Conservation (phyloP, 306 rosid genomes). For the Glycine tomentella region DNA sequence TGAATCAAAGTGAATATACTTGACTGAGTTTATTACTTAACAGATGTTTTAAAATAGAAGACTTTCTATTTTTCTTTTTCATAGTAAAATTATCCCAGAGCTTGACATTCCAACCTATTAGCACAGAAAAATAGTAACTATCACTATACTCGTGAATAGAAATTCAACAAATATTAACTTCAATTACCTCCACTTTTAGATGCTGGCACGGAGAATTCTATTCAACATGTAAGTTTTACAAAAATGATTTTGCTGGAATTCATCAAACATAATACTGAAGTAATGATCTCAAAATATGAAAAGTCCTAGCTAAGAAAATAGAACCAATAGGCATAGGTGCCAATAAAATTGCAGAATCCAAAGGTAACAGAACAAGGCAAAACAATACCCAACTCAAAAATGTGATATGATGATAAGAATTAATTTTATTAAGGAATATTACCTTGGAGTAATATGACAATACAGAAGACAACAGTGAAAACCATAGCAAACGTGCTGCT, state of each 20-base stretch:
- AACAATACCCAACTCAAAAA: constrained; percentile 30
- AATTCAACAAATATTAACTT: constrained; percentile 11
- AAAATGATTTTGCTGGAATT: not conserved
- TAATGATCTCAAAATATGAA: constrained; percentile 15
- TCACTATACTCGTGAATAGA: not conserved
- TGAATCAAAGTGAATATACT: not conserved
- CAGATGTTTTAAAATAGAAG: constrained; percentile 11
- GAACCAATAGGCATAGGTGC: not conserved
- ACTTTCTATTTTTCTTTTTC: not conserved
- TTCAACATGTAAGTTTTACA: not conserved
- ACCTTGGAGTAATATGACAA: constrained; percentile 87
- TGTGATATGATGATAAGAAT: constrained; percentile 15
- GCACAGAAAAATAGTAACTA: constrained; percentile 22
- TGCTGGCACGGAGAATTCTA: not conserved
- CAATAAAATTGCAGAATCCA: constrained; percentile 14
- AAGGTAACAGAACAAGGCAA: constrained; percentile 19
- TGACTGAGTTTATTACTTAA: constrained; percentile 12
- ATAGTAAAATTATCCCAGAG: not conserved
- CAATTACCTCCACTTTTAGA: constrained; percentile 1
- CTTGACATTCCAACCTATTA: constrained; percentile 14
- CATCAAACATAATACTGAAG: constrained; percentile 10
- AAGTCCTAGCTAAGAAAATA: constrained; percentile 34
- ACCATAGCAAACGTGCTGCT: constrained; percentile 72
- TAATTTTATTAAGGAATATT: constrained; percentile 35
- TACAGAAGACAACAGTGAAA: constrained; percentile 79